phyloP scores from a whole-genome alignment of 2,329 filamentous ascomycete species.

The Neofusicoccum kwambonambiense region DNA sequence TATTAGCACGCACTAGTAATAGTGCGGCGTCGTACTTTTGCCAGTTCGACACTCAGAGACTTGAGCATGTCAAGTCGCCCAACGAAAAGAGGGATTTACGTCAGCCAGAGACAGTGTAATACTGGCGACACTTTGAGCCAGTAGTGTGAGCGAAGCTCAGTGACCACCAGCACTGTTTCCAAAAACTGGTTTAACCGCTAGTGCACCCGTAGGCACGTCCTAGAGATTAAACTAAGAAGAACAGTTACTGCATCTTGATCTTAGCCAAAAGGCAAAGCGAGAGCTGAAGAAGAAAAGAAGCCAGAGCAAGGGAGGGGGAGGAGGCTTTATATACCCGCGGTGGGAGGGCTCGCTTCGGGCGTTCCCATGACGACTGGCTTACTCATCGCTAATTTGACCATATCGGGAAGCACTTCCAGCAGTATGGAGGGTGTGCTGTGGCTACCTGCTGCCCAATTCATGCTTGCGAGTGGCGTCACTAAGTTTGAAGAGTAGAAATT shows the following conservation, averaged over 20 bases:
- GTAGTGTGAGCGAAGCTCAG: too few species aligned
- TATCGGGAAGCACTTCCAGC: too few species aligned
- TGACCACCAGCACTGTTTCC: too few species aligned
- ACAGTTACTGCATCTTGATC: background rate
- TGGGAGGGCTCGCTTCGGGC: too few species aligned
- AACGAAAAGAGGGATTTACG: background rate
- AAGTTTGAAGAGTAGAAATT: too few species aligned
- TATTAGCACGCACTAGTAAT: too few species aligned
- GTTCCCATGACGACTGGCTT: background rate
- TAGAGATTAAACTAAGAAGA: background rate
- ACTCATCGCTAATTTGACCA: too few species aligned
- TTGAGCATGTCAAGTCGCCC: background rate
- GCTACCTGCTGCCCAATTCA: too few species aligned
- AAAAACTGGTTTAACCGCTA: background rate
- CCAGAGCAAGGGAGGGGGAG: background rate
- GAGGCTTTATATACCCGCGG: background rate
- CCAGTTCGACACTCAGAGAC: too few species aligned
- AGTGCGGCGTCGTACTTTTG: too few species aligned
- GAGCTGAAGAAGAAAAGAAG: conserved; percentile 1
- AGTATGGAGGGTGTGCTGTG: too few species aligned
- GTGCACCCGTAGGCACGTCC: background rate
- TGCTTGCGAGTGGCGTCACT: too few species aligned
- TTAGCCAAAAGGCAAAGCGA: conserved; percentile 3
- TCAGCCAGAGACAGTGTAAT: background rate
- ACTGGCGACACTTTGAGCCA: background rate